Conservation (phyloP, 1,284 basidiomycete genomes). For the Baeospora myosura region DNA sequence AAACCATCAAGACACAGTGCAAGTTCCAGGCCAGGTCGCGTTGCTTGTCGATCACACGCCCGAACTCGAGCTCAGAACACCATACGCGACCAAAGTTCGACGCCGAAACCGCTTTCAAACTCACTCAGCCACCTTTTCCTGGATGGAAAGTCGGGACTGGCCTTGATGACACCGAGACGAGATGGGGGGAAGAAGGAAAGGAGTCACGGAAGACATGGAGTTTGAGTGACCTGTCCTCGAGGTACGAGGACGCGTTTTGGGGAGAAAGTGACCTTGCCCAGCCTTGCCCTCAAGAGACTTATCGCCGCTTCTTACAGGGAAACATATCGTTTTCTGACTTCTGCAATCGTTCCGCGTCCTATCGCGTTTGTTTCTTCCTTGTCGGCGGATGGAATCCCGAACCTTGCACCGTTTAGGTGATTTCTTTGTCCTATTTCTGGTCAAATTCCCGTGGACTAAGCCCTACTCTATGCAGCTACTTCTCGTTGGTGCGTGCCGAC, state of each 20-base stretch:
- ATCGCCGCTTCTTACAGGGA: conserved; percentile 26
- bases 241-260: conserved; percentile 18
- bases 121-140: conserved; percentile 42
- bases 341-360: conserved; percentile 64
- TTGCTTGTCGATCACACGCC: no score
- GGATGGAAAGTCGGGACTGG: conserved; percentile 50
- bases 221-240: conserved; percentile 24
- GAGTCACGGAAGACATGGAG: conserved; percentile 41
- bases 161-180: conserved; percentile 18
- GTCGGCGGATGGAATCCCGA: conserved; percentile 46
- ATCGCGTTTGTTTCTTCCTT: conserved; percentile 69
- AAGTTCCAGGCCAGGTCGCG: no score
- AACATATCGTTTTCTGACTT: conserved; percentile 54
- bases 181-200: conserved; percentile 26
- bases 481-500: conserved; percentile 43
- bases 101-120: conserved; percentile 25
- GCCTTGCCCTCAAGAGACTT: no score
- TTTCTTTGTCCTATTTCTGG: conserved; percentile 3
- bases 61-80: no score
- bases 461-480: conserved; percentile 35
- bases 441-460: conserved; percentile 7
- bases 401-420: conserved; percentile 61
- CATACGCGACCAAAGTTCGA: conserved; percentile 30
- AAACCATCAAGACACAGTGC: no score
- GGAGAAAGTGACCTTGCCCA: background rate